phyloP scores from a whole-genome alignment of 306 rosid species.

The Trifolium repens region DNA sequence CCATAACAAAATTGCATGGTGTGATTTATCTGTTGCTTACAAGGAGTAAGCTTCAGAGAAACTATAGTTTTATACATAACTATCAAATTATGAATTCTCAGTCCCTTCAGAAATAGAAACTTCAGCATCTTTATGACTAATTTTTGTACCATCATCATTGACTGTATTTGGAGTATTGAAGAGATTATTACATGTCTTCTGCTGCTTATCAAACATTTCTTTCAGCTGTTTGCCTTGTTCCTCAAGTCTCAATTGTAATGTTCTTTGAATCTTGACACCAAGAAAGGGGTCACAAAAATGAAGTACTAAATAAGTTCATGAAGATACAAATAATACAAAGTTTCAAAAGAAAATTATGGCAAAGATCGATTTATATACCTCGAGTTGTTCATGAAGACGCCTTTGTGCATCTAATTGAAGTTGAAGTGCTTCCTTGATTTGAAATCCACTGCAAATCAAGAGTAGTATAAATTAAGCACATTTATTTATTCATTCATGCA shows the following conservation, averaged over 20 bases:
- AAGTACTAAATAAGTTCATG: background rate
- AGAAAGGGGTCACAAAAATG: too few relatives aligned
- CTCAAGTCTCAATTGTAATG: slow-evolving; percentile 55
- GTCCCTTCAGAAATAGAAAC: slow-evolving; percentile 38
- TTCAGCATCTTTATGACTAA: slow-evolving; percentile 37
- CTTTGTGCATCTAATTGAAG: slow-evolving; percentile 87
- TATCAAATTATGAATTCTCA: slow-evolving; percentile 34
- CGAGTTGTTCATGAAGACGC: slow-evolving; percentile 90
- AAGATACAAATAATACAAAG: background rate
- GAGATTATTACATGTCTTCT: slow-evolving; percentile 43
- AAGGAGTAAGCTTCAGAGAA: slow-evolving; percentile 31
- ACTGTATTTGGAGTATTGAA: slow-evolving; percentile 29
- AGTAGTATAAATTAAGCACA: background rate
- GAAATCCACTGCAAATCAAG: slow-evolving; percentile 65
- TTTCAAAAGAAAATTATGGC: background rate
- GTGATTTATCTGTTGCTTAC: slow-evolving; percentile 7
- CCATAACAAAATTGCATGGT: slow-evolving; percentile 36
- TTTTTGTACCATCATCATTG: slow-evolving; percentile 42
- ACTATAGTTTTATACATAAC: slow-evolving; percentile 29
- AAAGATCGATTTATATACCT: slow-evolving; percentile 50
- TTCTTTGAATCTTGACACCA: slow-evolving; percentile 50
- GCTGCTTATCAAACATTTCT: slow-evolving; percentile 61
- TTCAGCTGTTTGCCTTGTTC: slow-evolving; percentile 67
- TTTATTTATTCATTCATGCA: too few relatives aligned
- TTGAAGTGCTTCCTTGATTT: slow-evolving; percentile 82